Evolutionary conservation across 225 moss, liverwort and hornwort genomes (phyloP), one percentile per base, ranked within the genome.

Genomic region (Neckera pumila): DNA sequence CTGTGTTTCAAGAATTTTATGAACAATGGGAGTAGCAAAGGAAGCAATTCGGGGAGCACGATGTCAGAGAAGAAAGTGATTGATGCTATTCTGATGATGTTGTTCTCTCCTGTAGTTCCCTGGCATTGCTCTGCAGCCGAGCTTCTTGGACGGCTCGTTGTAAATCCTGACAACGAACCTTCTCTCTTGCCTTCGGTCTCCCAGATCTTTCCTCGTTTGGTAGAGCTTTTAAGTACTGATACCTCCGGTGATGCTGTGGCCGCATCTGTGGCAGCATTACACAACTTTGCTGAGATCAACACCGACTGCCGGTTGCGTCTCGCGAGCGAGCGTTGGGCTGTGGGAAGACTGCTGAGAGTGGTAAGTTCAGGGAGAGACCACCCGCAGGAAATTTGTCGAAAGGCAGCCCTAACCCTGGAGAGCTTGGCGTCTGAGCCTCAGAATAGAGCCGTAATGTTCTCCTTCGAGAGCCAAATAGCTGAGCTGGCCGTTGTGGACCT

Each of bases 161-260:
- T 98, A 36, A 98, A 98, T 86, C 98, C 98, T 47, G 98, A 98
- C 92, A 98, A 98, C 59, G 98, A 98, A 85, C 94, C 95, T 73
- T 92, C 92, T 65, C 94, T 98, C 78, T 89, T 97, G 80, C 92
- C 98, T 36, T 96, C 88, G 62, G 92, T 89, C 40, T 91, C 97
- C 56, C 96, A 96, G 91, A 93, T 96, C 57, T 97, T 96, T 84
- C 94, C 94, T 87, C 92, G 97, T 72, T 91, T 98, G 90, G 95
- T 98, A 66, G 96, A 98, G 91, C 88, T 98, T 28, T 85, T 95
- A 64, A 97, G 95, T 58, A n/a, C 92, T 17, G 94, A 93, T 65
- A 87, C 90, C 6, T 89, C 90, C 11, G 63, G 92, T 87, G 98
- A 98, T 87, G 97, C 94, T 54, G 92, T 97, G 82, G 98, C 97